Base-by-base conservation (phyloP, 257 asterid species). In the Cynanchum wilfordii region DNA sequence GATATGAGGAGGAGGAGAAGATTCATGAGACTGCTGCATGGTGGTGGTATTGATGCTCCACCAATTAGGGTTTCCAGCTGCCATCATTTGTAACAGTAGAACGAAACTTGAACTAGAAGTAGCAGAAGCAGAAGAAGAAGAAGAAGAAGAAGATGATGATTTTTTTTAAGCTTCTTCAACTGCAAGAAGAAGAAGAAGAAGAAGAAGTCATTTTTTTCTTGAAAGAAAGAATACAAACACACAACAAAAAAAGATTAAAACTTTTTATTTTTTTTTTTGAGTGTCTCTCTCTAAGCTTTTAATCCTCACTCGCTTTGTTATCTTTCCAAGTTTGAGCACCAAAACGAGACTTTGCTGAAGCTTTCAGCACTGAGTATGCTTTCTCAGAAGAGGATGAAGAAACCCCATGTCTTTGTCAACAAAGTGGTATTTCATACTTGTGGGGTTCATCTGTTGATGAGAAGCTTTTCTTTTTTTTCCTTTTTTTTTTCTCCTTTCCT, bases 21-120 rank as follows among this genome's bases (percentile, higher is more conserved):
- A 33, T 5, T 33, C 38, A 5, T 33, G 38, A 33, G 38, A 33
- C 4, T 33, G 38, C 4, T 33, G 38, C 38, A 33, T 33, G 38
- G 38, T 33, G 38, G 38, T 33, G 74, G 72, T 56, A 63, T 40
- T 80, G 63, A 81, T 88, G 87, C 87, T 87, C 97, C 97, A 90
- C 95, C 95, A 89, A 64, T 76, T 83, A 90, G 98, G 96, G 97
- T 90, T 93, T 90, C 96, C 98, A 66, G 96, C 38, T 33, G 38
- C 96, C 97, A 89, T 89, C 90, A 89, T 84, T 80, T 83, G 87
- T 62, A 47, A 25, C 66, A 50, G 51, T 40, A 56, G 19, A 54
- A 49, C 2, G 10, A 55, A 54, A 57, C 6, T 22, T 10, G 36
- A 22, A 15, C 17, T 15, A 51, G 57, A 4, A 51, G 55, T 12